Percentiles rank a stretch among this genome's conserved stretches.
Evolutionary conservation across 1,139 yeast species (phyloP).

Genomic region (Hansenula lynferdii): DNA sequence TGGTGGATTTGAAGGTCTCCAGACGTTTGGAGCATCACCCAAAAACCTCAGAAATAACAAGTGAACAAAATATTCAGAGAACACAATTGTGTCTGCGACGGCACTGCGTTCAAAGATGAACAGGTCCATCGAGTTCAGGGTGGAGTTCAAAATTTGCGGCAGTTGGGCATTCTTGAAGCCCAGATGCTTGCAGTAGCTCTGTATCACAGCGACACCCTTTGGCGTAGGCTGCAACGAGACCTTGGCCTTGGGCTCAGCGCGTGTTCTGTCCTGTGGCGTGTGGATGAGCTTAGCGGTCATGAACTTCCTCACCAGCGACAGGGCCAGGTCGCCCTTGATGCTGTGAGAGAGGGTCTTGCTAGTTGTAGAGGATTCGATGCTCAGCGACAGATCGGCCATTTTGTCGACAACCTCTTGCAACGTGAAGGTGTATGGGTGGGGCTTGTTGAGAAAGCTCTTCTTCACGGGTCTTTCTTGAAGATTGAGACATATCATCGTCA

Average conservation of each 20-base stretch:
- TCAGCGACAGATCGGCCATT: slow-evolving; percentile 46
- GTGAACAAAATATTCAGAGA: slow-evolving; percentile 61
- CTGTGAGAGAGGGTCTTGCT: slow-evolving; percentile 57
- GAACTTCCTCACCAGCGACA: slow-evolving; percentile 46
- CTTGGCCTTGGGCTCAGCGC: slow-evolving; percentile 37
- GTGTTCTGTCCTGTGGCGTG: slow-evolving; percentile 70
- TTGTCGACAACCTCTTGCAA: slow-evolving; percentile 44
- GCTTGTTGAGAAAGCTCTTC: slow-evolving; percentile 18
- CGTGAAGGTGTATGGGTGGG: slow-evolving; percentile 50
- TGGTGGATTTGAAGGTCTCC: slow-evolving; percentile 49
- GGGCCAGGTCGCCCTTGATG: slow-evolving; percentile 50
- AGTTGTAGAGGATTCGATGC: slow-evolving; percentile 44
- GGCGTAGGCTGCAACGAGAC: slow-evolving; percentile 79
- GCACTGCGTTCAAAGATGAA: slow-evolving; percentile 65
- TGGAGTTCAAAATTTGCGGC: slow-evolving; percentile 47
- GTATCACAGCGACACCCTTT: slow-evolving; percentile 75
- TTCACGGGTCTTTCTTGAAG: slow-evolving; percentile 29
- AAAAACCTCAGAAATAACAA: slow-evolving; percentile 59
- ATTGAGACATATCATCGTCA: slow-evolving; percentile 45
- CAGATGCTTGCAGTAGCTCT: slow-evolving; percentile 49
- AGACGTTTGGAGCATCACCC: slow-evolving; percentile 66
- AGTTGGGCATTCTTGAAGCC: slow-evolving; percentile 40
- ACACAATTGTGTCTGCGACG: slow-evolving; percentile 53
- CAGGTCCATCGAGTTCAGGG: slow-evolving; percentile 68
- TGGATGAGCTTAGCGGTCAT: slow-evolving; percentile 68